Evolutionary conservation across 2,329 filamentous ascomycete genomes (phyloP).

Genomic region (Fusarium decemcellulare): DNA sequence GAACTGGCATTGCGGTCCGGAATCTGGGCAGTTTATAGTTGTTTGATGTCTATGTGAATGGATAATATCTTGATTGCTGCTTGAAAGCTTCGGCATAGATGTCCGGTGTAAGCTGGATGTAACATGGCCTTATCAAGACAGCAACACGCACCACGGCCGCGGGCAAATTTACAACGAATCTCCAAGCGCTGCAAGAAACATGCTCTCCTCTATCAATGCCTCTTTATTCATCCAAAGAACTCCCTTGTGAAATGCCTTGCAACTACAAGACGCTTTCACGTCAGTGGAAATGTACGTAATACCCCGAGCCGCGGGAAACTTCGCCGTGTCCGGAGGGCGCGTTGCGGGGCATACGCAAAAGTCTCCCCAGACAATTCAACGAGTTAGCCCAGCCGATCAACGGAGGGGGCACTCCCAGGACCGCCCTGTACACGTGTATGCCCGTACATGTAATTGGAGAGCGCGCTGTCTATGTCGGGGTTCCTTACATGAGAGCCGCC

Average conservation of each 20-base stretch:
- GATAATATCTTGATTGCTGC: too few relatives aligned
- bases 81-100: too few relatives aligned
- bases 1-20: neutral
- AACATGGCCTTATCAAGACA: too few relatives aligned
- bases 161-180: neutral
- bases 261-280: too few relatives aligned
- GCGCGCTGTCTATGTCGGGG: neutral
- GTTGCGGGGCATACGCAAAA: conserved; percentile 29
- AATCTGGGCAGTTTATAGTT: neutral
- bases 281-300: conserved; percentile 7
- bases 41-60: too few relatives aligned
- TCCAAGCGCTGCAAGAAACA: neutral
- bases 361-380: conserved; percentile 11
- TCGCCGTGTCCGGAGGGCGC: conserved; percentile 36
- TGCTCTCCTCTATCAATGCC: neutral
- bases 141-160: neutral
- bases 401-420: conserved; percentile 30
- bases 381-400: conserved; percentile 40
- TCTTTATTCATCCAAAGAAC: too few relatives aligned
- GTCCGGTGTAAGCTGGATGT: too few relatives aligned
- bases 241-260: too few relatives aligned
- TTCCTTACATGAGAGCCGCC: neutral
- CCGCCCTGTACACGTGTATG: conserved; percentile 15
- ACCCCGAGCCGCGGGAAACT: conserved; percentile 2
- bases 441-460: neutral